phyloP scores from a whole-genome alignment of 768 basidiomycete species.

The Termitomyces bulborhizus region DNA sequence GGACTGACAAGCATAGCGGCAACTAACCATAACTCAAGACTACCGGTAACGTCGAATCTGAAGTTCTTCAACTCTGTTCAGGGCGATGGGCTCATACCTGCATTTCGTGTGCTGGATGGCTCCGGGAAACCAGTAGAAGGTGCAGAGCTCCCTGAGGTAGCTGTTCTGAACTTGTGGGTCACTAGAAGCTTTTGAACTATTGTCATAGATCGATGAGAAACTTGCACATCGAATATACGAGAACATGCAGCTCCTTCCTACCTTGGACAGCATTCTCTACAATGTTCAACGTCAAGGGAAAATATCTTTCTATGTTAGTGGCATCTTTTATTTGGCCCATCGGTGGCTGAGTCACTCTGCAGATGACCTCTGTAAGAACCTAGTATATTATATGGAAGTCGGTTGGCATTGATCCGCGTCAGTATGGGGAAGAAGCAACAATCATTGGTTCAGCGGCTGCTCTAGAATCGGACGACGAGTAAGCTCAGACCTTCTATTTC shows the following conservation, averaged over 20 bases:
- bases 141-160: constrained; percentile 70
- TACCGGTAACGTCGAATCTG: constrained; percentile 63
- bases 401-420: constrained; percentile 5
- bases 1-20: constrained; percentile 16
- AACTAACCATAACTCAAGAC: constrained; percentile 36
- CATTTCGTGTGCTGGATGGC: constrained; percentile 82
- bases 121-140: constrained; percentile 67
- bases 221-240: constrained; percentile 72
- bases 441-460: constrained; percentile 88
- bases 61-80: constrained; percentile 77
- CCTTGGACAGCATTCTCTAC: constrained; percentile 82
- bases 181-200: not conserved
- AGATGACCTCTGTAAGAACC: constrained; percentile 69
- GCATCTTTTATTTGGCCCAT: not conserved
- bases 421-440: constrained; percentile 91
- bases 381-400: constrained; percentile 1
- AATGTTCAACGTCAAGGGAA: constrained; percentile 93
- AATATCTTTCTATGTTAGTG: constrained; percentile 80
- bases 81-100: constrained; percentile 66
- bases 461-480: constrained; percentile 81
- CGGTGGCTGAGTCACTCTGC: not conserved
- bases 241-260: constrained; percentile 74
- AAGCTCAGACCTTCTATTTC: constrained; percentile 19
- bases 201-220: constrained; percentile 54
- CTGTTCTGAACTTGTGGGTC: not conserved